Percentiles rank a stretch among this genome's conserved stretches.
These are phyloP conservation scores for Plasmodium gaboni DNA, from an alignment of 169 alveolate species.

Conservation along the genomic window DNA sequence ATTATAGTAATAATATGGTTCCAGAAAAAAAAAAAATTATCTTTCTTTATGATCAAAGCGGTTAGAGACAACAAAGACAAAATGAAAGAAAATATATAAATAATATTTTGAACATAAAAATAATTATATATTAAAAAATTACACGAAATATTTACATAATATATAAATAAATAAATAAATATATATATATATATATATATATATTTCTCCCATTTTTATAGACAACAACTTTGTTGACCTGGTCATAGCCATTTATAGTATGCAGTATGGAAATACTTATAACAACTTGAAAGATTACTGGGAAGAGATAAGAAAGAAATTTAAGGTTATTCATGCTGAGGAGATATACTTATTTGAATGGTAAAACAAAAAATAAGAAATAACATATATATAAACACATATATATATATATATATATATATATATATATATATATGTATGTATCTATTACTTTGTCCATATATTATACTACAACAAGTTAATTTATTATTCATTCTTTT, in stretches of 20 bases:
- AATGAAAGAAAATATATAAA: background rate
- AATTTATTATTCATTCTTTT: constrained; percentile 8
- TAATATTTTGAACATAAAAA: background rate
- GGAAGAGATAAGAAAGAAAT: constrained; percentile 36
- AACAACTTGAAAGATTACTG: constrained; percentile 28
- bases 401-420: too few species aligned
- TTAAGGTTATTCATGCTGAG: constrained; percentile 40
- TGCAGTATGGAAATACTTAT: constrained; percentile 57
- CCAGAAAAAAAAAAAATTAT: constrained; percentile 32
- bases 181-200: background rate
- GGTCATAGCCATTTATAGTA: constrained; percentile 47
- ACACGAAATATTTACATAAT: background rate
- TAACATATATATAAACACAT: background rate
- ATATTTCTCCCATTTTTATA: background rate
- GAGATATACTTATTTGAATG: constrained; percentile 66
- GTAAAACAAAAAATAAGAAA: constrained; percentile 6
- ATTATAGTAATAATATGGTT: background rate
- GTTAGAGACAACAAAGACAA: constrained; percentile 3
- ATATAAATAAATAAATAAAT: background rate
- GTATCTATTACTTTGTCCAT: background rate
- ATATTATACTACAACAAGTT: background rate
- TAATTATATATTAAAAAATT: background rate
- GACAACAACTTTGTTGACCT: constrained; percentile 60
- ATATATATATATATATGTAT: too few species aligned
- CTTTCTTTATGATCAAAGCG: constrained; percentile 55